phyloP scores from a whole-genome alignment of 2,329 filamentous ascomycete species.

The Penicillium sp. region DNA sequence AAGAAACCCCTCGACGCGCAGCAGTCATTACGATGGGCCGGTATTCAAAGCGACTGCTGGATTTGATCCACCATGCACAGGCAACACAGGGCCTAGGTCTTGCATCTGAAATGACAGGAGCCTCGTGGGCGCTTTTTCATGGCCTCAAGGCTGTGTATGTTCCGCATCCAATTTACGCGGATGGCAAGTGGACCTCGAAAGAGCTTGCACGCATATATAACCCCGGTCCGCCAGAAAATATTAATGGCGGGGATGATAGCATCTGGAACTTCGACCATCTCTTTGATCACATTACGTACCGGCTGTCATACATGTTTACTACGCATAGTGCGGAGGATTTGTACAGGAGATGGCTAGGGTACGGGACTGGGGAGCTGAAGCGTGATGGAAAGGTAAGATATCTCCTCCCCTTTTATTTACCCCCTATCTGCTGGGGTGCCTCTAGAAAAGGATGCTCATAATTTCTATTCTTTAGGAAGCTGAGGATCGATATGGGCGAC shows the following conservation, averaged over 20 bases:
- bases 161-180: conserved; percentile 62
- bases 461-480: too few species aligned
- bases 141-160: conserved; percentile 76
- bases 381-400: conserved; percentile 24
- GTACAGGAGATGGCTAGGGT: conserved; percentile 61
- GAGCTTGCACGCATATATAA: conserved; percentile 62
- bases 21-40: conserved; percentile 29
- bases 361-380: conserved; percentile 20
- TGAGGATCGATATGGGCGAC: conserved; percentile 22
- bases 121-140: conserved; percentile 71
- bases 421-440: too few species aligned
- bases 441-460: too few species aligned
- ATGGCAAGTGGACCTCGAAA: conserved; percentile 59
- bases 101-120: conserved; percentile 77
- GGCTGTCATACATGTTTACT: conserved; percentile 34
- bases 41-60: conserved; percentile 24
- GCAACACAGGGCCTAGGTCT: conserved; percentile 71
- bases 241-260: conserved; percentile 51
- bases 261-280: conserved; percentile 37
- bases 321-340: conserved; percentile 51
- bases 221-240: conserved; percentile 55
- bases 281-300: conserved; percentile 35
- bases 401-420: too few species aligned
- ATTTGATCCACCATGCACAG: conserved; percentile 72
- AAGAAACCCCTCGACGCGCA: conserved; percentile 22